Evolutionary conservation across 495 filamentous ascomycete species (phyloP), one percentile per base, ranked within the genome.

Genomic region (Penicillium lagena): DNA sequence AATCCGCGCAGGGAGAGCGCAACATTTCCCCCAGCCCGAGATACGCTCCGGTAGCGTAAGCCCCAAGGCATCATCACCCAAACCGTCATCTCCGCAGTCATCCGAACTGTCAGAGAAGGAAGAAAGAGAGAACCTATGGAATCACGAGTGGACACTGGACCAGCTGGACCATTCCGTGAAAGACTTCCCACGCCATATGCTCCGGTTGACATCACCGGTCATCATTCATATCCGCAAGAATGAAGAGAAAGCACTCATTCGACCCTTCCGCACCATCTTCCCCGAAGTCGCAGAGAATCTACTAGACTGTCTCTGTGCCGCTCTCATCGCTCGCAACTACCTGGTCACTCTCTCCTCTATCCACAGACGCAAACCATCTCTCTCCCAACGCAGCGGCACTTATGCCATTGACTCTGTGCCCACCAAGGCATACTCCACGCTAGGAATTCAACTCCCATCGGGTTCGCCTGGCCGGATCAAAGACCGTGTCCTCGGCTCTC

Each of bases 251-350:
- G 49, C 54, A 10, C 50, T 70, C 2, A 31, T 64, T 2, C 63
- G 62, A 2, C 71, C 74, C 7, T 77, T 86, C 49, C 69, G 72
- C 17, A 72, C 69, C 12, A 78, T 83, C 15, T 86, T 85, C 42
- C 76, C 78, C 0, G 44, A 67, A 7, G 75, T 71, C 15, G 63
- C 75, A 6, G 72, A 81, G 40, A 72, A 70, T 42, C 58, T 81
- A 5, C 74, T 80, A 28, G 77, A 82, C 37, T 71, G 78, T 6
- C 70, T 86, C n/a, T 85, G 82, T 45, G 80, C 81, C 1, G 74
- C 81, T 33, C 51, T 86, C 14, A 67, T 85, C 13, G 80, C 77
- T 0, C 78, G 77, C 43, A 83, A 83, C 49, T 82, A 82, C 55
- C 58, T 83, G 27, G 59, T 70, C 45, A 71, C 67, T 1, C 46